Evolutionary conservation across 768 basidiomycete genomes (phyloP).

Genomic region (Candolleomyces aberdarensis): DNA sequence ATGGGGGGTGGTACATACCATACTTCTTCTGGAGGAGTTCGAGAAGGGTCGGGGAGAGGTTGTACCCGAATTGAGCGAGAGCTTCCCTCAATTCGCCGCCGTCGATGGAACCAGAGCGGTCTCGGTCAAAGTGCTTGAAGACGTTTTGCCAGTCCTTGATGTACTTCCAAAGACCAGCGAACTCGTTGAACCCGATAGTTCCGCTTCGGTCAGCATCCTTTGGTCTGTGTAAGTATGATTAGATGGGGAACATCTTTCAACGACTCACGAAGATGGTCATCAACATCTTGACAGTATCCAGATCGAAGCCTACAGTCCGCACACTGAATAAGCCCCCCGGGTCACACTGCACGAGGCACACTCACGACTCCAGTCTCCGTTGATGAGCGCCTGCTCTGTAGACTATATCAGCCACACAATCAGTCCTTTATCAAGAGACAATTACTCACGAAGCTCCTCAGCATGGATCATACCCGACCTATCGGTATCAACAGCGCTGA

Average conservation of each 20-base stretch:
- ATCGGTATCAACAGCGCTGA: slow-evolving; percentile 64
- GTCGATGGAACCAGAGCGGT: slow-evolving; percentile 79
- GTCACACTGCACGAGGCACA: slow-evolving; percentile 5
- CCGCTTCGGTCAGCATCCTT: slow-evolving; percentile 75
- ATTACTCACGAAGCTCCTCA: slow-evolving; percentile 59
- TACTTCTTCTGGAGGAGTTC: slow-evolving; percentile 75
- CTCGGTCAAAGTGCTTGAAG: slow-evolving; percentile 82
- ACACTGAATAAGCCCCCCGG: background rate
- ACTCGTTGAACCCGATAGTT: slow-evolving; percentile 81
- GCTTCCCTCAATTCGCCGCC: slow-evolving; percentile 63
- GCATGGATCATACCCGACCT: slow-evolving; percentile 66
- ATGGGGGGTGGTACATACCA: slow-evolving; percentile 39
- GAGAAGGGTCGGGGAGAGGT: slow-evolving; percentile 64
- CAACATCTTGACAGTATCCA: slow-evolving; percentile 82
- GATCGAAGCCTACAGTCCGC: slow-evolving; percentile 60
- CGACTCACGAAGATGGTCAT: slow-evolving; percentile 75
- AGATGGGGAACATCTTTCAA: background rate
- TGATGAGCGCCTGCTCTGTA: slow-evolving; percentile 46
- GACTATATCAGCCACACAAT: background rate
- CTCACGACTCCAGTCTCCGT: slow-evolving; percentile 78
- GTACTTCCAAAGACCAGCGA: slow-evolving; percentile 78
- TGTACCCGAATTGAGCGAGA: slow-evolving; percentile 74
- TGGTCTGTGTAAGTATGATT: background rate
- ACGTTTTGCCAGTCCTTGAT: slow-evolving; percentile 88
- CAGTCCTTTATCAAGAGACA: background rate